phyloP scores from a whole-genome alignment of 2,329 filamentous ascomycete species.

The Ploettnerulaceae sp. region DNA sequence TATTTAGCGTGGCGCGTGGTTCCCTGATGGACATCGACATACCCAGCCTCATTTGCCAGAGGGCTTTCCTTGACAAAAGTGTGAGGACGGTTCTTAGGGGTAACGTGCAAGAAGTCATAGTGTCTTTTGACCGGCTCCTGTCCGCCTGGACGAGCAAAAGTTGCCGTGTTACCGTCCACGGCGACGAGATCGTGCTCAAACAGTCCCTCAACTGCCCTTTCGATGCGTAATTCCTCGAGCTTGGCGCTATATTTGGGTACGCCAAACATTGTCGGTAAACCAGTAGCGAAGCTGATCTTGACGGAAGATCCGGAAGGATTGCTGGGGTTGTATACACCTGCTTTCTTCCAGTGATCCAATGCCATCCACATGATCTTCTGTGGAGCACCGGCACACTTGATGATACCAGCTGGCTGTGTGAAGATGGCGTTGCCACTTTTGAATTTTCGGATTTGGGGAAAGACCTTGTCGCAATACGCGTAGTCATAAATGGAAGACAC shows the following conservation, averaged over 20 bases:
- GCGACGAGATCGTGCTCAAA: conserved; percentile 53
- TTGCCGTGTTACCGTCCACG: conserved; percentile 49
- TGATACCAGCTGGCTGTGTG: conserved; percentile 52
- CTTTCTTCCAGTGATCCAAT: conserved; percentile 52
- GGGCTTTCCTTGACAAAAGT: conserved; percentile 48
- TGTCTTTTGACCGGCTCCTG: conserved; percentile 39
- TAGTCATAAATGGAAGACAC: conserved; percentile 57
- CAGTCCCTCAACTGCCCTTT: conserved; percentile 52
- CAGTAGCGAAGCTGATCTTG: conserved; percentile 52
- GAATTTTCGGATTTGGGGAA: conserved; percentile 43
- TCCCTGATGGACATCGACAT: conserved; percentile 51
- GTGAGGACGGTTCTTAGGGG: conserved; percentile 56
- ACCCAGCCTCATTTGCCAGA: conserved; percentile 51
- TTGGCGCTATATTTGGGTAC: conserved; percentile 54
- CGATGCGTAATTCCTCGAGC: conserved; percentile 48
- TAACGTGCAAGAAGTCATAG: conserved; percentile 53
- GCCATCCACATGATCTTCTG: conserved; percentile 61
- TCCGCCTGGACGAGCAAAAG: conserved; percentile 43
- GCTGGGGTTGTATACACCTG: conserved; percentile 46
- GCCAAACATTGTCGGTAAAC: conserved; percentile 52
- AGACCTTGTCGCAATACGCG: conserved; percentile 50
- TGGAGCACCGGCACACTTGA: conserved; percentile 58
- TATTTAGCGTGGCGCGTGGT: conserved; percentile 51
- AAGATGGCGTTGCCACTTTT: conserved; percentile 51
- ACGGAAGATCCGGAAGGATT: conserved; percentile 41